Base-by-base conservation (phyloP, 192 early-diverging fungal species). In the Umbelopsis sp. region DNA sequence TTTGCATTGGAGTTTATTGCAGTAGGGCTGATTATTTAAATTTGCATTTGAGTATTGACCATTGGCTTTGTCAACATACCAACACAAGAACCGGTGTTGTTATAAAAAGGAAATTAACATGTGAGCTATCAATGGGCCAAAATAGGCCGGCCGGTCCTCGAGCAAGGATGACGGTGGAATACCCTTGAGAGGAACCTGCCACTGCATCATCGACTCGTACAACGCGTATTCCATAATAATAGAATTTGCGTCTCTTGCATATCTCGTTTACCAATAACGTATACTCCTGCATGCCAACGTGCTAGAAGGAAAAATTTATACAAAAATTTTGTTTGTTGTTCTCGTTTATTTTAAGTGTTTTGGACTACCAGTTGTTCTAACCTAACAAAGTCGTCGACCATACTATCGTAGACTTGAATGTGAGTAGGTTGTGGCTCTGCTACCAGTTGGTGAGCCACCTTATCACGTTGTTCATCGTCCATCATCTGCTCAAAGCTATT, bases 401-500 rank as follows among this genome's bases (percentile, higher is more conserved):
- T 49, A n/a, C 10, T 25, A 46, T 48, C 44, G 20, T 77, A 77
- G n/a, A 48, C 47, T 27, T 52, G 44, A 30, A 61, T 64, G 18
- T 58, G 18, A 10, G 25, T 27, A n/a, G 49, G 0, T 20, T 77
- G 46, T 44, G 75, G 75, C 18, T 47, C 41, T 49, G 52, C 71
- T 4, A 71, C 64, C 23, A 77, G 65, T 44, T 67, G 37, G 21
- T 47, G 68, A 49, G 55, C 55, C 55, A 61, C 55, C 48, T 64
- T 61, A 48, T 61, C 55, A 67, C 30, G 66, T 48, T 35, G 58
- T 37, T n/a, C 61, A 49, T 69, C n/a, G 9, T 46, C 37, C 66
- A 78, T 69, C 71, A 78, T 73, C 16, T 78, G 49, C 27, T 78
- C 71, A 48, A 78, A 73, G 13, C 22, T 69, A 15, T 27, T 23